Conservation (phyloP, 2,329 filamentous ascomycete genomes). For the Xylaria sp. region DNA sequence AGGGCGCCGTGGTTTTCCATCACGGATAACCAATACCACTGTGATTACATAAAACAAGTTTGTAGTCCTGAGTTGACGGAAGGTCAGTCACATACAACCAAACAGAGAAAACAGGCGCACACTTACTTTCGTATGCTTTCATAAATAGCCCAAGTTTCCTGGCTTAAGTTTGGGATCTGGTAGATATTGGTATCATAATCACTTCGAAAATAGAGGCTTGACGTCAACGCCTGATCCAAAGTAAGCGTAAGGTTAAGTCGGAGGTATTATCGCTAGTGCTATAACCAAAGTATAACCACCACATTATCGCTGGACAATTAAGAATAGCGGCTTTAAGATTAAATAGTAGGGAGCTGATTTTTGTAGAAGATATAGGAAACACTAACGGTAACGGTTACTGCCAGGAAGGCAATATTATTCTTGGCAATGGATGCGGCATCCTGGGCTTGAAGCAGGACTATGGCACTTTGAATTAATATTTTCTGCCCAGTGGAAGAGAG, state of each 20-base stretch:
- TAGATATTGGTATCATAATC: neutral
- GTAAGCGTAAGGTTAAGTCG: too few species aligned
- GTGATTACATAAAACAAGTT: slow-evolving; percentile 29
- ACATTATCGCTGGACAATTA: too few species aligned
- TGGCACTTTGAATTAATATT: slow-evolving; percentile 18
- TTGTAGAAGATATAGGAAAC: neutral
- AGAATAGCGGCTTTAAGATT: too few species aligned
- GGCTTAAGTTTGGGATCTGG: neutral
- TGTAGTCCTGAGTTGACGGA: slow-evolving; percentile 10
- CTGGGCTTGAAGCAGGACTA: slow-evolving; percentile 33
- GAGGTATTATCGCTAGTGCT: too few species aligned
- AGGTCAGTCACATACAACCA: neutral
- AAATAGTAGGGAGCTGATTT: too few species aligned
- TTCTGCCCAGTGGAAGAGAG: neutral
- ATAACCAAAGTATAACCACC: too few species aligned
- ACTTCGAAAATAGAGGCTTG: neutral
- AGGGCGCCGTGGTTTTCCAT: slow-evolving; percentile 14
- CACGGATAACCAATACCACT: slow-evolving; percentile 25
- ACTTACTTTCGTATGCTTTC: slow-evolving; percentile 22
- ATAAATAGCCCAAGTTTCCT: slow-evolving; percentile 7
- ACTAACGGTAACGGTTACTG: slow-evolving; percentile 16
- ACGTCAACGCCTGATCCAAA: slow-evolving; percentile 20
- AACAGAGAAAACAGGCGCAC: neutral
- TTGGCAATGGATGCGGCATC: slow-evolving; percentile 23
- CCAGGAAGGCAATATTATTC: slow-evolving; percentile 23